Base-by-base conservation (phyloP, 768 basidiomycete genomes). In the Paxillus ammoniavirescens region DNA sequence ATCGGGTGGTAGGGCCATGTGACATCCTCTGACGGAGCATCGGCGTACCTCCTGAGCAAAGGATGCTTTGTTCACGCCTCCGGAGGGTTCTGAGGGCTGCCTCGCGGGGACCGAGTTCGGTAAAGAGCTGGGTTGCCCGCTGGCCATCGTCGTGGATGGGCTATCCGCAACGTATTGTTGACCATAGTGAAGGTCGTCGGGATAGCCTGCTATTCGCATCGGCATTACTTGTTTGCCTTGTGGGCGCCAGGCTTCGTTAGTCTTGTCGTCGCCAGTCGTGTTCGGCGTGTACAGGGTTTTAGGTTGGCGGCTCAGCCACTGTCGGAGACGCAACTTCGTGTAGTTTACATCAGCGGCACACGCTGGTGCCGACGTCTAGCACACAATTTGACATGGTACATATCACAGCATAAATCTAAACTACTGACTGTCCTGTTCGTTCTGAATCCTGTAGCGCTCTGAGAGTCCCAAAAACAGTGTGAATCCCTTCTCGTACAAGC, bases 1-100 rank as follows among this genome's bases (percentile, higher is more conserved):
- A 6, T 64, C 64, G 6, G 51, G 46, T n/a, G 66, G 58, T 21
- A 79, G 55, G 4, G 59, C 45, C 18, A 68, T 66, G 14, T 58
- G 55, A 63, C 81, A 82, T 37, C 76, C 76, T 50, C 76, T 72
- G 31, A 81, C 76, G 8, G 77, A 75, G 55, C 79, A 80, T 23
- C 35, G 31, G 23, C 47, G 47, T n/a, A 14, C 30, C 26, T 45
- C 43, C 15, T 45, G 30, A n/a, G 30, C 15, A 12, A 45, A 26
- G 1, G 21, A 17, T 45, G 43, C 8, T 15, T 30, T 30, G 43
- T 8, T 43, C 23, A 43, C 18, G 8, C 23, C 8, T 21, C 12
- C 42, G 18, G 42, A n/a, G 18, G 26, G 42, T 10, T n/a, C 42
- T 28, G 43, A n/a, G 43, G 43, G 30, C 15, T 45, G 43, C 31